Percentiles rank a stretch among this genome's conserved stretches.
These are phyloP conservation scores for Nicotiana knightiana DNA, from an alignment of 257 asterid genomes.

Conservation along the genomic window DNA sequence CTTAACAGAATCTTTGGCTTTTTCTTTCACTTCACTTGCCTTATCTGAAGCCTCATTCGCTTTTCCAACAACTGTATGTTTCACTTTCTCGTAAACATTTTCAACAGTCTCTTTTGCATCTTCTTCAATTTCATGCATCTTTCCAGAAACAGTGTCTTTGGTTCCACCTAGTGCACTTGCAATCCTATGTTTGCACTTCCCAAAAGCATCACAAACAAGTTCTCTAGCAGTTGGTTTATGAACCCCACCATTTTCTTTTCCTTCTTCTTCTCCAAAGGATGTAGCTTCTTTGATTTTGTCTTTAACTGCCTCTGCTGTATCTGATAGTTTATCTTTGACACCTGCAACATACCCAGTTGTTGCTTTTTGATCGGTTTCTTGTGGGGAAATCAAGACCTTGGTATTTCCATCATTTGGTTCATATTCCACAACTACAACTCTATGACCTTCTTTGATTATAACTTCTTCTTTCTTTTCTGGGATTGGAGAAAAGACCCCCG, in stretches of 20 bases:
- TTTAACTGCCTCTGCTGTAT: neutral
- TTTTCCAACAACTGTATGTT: neutral
- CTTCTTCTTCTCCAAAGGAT: neutral
- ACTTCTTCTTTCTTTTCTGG: conserved; percentile 13
- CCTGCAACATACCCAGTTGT: neutral
- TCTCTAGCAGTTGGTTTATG: conserved; percentile 14
- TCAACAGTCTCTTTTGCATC: conserved; percentile 14
- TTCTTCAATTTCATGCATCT: conserved; percentile 26
- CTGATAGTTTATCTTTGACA: conserved; percentile 8
- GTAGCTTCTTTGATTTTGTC: conserved; percentile 6
- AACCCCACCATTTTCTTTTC: neutral
- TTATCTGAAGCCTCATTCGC: conserved; percentile 12
- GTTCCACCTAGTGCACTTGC: conserved; percentile 23
- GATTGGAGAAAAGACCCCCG: conserved; percentile 24
- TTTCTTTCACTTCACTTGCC: conserved; percentile 18
- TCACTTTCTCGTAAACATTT: neutral
- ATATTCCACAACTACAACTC: conserved; percentile 51
- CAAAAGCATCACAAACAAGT: conserved; percentile 34
- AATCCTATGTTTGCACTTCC: conserved; percentile 30
- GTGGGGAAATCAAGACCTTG: conserved; percentile 26
- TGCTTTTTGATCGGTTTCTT: neutral
- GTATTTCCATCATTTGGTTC: conserved; percentile 23
- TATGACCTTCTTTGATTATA: conserved; percentile 30
- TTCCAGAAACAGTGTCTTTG: conserved; percentile 18
- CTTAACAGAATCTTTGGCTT: neutral